Base-by-base conservation (phyloP, 148 eudicot genomes). In the Silene latifolia region DNA sequence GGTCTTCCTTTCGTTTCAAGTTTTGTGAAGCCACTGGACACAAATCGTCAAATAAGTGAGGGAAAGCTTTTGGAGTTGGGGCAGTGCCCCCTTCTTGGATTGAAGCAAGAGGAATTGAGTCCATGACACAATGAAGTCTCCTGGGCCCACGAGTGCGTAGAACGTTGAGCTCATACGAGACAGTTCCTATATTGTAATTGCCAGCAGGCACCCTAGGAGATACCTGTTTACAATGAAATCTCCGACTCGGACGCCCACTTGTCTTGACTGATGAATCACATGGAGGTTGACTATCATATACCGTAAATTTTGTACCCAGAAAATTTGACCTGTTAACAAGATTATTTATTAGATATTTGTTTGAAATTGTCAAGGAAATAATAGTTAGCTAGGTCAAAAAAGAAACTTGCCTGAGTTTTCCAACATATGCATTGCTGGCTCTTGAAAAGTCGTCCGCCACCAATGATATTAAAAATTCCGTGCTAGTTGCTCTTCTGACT, bases 131-230 rank as follows among this genome's bases (percentile, higher is more conserved):
- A 23, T 86, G 87, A 82, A 93, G 85, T 80, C 92, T 85, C 66
- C 98, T 78, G 3, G 98, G 98, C 11, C 98, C 98, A 74, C 97
- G 83, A 35, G 97, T 91, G 17, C 98, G 90, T 24, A 93, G 92
- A 67, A 89, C 89, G 67, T 91, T 93, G 51, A 91, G 90, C 80
- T 93, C 98, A 23, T 93, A 93, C 39, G 92, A 84, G 73, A 93
- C 71, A 51, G 92, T 85, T 62, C 91, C 92, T 59, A 85, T 76
- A 64, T 81, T 80, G 87, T 87, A 89, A 79, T 83, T 91, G 78
- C 85, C 87, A 17, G 98, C 89, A 11, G 94, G 89, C 77, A 91
- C 67, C 76, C 82, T 85, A 19, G 97, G 94, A 77, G 97, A 93
- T 27, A 91, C 91, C 82, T 87, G 98, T 67, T 85, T 93, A 18